phyloP scores from a whole-genome alignment of 1,139 yeast genomes.

The Yamadazyma sp. region DNA sequence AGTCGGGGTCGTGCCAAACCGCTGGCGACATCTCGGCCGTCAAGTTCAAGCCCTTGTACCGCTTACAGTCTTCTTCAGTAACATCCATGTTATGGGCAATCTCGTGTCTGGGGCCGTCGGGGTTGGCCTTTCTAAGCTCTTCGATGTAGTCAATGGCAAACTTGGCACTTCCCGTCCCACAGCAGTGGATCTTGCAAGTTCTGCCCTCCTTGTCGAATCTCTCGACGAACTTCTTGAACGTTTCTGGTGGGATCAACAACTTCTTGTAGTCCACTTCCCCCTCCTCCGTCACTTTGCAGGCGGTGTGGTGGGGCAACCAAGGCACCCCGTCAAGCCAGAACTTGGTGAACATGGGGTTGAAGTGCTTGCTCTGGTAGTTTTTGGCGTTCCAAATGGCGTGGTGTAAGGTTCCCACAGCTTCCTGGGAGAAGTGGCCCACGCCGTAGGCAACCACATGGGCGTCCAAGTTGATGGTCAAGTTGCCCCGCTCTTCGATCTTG shows the following conservation, averaged over 20 bases:
- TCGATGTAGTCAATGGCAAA: constrained; percentile 23
- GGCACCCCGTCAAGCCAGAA: constrained; percentile 25
- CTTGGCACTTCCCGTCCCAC: constrained; percentile 22
- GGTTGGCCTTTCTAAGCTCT: constrained; percentile 19
- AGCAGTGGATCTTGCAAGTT: constrained; percentile 21
- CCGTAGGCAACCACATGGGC: constrained; percentile 24
- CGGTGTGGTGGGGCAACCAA: constrained; percentile 21
- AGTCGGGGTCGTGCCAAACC: constrained; percentile 22
- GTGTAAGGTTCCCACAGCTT: constrained; percentile 21
- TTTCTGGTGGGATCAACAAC: constrained; percentile 21
- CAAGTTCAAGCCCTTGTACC: constrained; percentile 18
- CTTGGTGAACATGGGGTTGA: constrained; percentile 21
- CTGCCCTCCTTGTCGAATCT: constrained; percentile 21
- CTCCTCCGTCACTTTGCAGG: constrained; percentile 20
- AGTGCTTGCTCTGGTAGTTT: constrained; percentile 20
- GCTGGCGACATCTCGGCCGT: constrained; percentile 25
- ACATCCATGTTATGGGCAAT: constrained; percentile 24
- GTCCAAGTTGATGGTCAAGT: constrained; percentile 19
- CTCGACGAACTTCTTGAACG: constrained; percentile 20
- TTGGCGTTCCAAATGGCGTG: constrained; percentile 20
- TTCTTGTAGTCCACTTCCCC: constrained; percentile 17
- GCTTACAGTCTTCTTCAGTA: constrained; percentile 18
- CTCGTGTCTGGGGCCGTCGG: constrained; percentile 22
- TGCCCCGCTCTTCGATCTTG: constrained; percentile 16
- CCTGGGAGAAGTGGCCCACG: constrained; percentile 23